Base-by-base conservation (phyloP, 176 grass and related monocot species). In the Avena atlantica region DNA sequence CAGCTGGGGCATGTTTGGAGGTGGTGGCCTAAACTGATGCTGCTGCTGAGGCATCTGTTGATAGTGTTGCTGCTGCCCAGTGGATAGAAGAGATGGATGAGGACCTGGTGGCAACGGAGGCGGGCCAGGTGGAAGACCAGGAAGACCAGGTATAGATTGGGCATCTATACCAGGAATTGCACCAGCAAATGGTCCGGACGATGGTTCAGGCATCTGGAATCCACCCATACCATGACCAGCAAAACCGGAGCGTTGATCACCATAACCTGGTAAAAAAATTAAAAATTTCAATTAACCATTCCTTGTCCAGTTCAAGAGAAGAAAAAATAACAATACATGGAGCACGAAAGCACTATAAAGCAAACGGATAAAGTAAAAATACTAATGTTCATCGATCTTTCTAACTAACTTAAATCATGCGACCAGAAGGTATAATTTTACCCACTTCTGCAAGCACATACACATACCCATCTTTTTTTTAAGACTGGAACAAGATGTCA, bases 71-170 rank as follows among this genome's bases (percentile, higher is more conserved):
- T 98, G 96, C 79, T 93, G 94, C 74, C 92, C 94, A 91, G 82
- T 83, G 44, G 78, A 69, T 62, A 99, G 89, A 86, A 99, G 94
- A 73, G 97, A 99, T 44, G 97, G 97, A 90, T 99, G 97, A 31
- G 97, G 97, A 42, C 97, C 94, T 47, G 92, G 97, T 89, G 97
- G 97, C 79, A 99, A 81, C 21, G 97, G 97, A 89, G 97, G 97
- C 63, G 83, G 90, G 15, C 94, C 90, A 83, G 89, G 89, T 82
- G 97, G 97, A 82, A 92, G 90, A 11, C 94, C 90, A 23, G 90
- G 91, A 84, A 92, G 90, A 11, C 94, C 90, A 23, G 90, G 91
- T 86, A 90, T 86, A 70, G 78, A 87, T 87, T 67, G 64, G 91
- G 86, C 78, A 86, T 90, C 45, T 89, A 97, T 91, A 58, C 95